A percentile compares a stretch with the other conserved stretches of the same genome.
Evolutionary conservation across 768 basidiomycete genomes (phyloP).

Genomic region (Russula compacta): DNA sequence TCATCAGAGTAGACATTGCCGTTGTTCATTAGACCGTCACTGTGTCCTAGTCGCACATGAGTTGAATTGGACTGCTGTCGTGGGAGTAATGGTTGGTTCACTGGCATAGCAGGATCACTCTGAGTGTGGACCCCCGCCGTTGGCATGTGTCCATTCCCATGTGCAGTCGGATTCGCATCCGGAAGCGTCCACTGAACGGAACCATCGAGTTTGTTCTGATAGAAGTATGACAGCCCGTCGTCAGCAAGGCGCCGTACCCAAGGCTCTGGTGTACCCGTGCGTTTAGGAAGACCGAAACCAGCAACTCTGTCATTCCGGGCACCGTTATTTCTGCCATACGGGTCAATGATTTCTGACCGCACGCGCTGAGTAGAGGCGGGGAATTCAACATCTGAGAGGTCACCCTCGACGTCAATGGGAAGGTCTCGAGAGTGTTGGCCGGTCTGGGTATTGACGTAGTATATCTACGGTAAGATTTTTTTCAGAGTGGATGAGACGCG

Average conservation of each 20-base stretch:
- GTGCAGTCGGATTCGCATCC: slow-evolving; percentile 26
- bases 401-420: slow-evolving; percentile 64
- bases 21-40: slow-evolving; percentile 31
- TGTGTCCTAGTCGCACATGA: slow-evolving; percentile 24
- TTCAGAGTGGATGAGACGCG: background rate
- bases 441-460: slow-evolving; percentile 87
- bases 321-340: slow-evolving; percentile 23
- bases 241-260: slow-evolving; percentile 77
- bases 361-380: slow-evolving; percentile 46
- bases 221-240: slow-evolving; percentile 75
- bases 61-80: slow-evolving; percentile 31
- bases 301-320: slow-evolving; percentile 24
- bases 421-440: slow-evolving; percentile 76
- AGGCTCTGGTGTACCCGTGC: slow-evolving; percentile 62
- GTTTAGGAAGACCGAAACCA: slow-evolving; percentile 53
- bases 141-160: slow-evolving; percentile 5
- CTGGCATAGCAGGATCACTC: background rate
- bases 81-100: slow-evolving; percentile 6
- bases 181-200: slow-evolving; percentile 63
- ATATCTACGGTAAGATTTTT: slow-evolving; percentile 53
- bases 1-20: slow-evolving; percentile 73
- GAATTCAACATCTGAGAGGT: slow-evolving; percentile 53
- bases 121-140: background rate
- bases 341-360: slow-evolving; percentile 41
- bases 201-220: slow-evolving; percentile 63